Evolutionary conservation across 2,329 filamentous ascomycete genomes (phyloP).

Genomic region (Neocucurbitaria cava): DNA sequence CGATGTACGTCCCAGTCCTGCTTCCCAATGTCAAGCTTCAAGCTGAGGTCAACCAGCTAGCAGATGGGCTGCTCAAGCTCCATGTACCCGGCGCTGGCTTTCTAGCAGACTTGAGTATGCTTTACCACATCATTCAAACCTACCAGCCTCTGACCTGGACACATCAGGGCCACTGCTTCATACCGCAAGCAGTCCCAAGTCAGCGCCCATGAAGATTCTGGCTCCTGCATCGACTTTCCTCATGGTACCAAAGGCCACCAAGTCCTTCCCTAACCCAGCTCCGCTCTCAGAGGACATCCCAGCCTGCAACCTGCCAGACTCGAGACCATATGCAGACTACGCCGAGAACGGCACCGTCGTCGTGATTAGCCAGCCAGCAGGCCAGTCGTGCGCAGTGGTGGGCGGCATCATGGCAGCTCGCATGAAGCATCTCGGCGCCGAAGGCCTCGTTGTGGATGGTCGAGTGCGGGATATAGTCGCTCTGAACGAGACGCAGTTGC

Average conservation of each 20-base stretch:
- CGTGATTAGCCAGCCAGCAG: conserved; percentile 69
- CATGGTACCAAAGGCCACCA: conserved; percentile 65
- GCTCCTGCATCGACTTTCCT: conserved; percentile 67
- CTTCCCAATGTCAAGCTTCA: not conserved
- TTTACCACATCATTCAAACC: conserved; percentile 28
- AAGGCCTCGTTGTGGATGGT: conserved; percentile 71
- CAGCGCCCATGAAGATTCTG: conserved; percentile 44
- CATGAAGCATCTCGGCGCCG: conserved; percentile 68
- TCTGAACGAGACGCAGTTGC: conserved; percentile 62
- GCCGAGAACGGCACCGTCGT: conserved; percentile 67
- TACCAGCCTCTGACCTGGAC: not conserved
- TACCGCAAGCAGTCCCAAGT: conserved; percentile 23
- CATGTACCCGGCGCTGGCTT: conserved; percentile 71
- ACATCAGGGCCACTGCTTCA: conserved; percentile 35
- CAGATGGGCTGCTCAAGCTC: conserved; percentile 75
- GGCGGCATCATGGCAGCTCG: conserved; percentile 79
- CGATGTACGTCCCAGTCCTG: conserved; percentile 31
- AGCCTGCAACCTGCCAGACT: conserved; percentile 32
- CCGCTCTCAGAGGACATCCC: conserved; percentile 41
- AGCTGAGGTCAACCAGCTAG: conserved; percentile 46
- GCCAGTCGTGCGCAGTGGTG: conserved; percentile 72
- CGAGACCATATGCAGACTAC: conserved; percentile 72
- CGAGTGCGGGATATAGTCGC: conserved; percentile 71
- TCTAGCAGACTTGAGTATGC: conserved; percentile 66
- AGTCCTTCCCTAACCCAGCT: conserved; percentile 47